These are phyloP conservation scores for Syncephalis fuscata DNA, from an alignment of 371 early-diverging fungal species.

Conservation along the genomic window DNA sequence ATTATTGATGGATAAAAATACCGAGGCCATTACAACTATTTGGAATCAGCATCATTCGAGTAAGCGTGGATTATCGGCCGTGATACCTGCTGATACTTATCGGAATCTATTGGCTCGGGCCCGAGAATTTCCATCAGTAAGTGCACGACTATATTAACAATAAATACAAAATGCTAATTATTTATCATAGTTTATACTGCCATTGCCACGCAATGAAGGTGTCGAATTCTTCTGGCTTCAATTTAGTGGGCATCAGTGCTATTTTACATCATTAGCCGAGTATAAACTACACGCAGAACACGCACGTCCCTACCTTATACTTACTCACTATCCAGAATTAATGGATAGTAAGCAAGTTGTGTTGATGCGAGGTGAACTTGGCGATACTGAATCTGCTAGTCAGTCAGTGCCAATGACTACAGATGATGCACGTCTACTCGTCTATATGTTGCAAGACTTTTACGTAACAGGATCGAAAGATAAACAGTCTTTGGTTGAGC, in stretches of 20 bases:
- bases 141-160: too few relatives aligned
- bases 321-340: slow-evolving; percentile 82
- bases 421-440: slow-evolving; percentile 69
- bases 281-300: slow-evolving; percentile 68
- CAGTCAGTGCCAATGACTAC: slow-evolving; percentile 30
- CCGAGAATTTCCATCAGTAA: slow-evolving; percentile 56
- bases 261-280: slow-evolving; percentile 79
- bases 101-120: slow-evolving; percentile 39
- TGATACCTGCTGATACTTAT: slow-evolving; percentile 55
- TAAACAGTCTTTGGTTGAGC: slow-evolving; percentile 49
- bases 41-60: slow-evolving; percentile 71
- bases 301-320: slow-evolving; percentile 67
- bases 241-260: slow-evolving; percentile 61
- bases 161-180: not conserved
- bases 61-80: slow-evolving; percentile 54
- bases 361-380: slow-evolving; percentile 78
- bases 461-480: slow-evolving; percentile 61
- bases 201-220: slow-evolving; percentile 67
- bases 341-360: slow-evolving; percentile 62
- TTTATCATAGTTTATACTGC: slow-evolving; percentile 57
- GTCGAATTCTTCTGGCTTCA: slow-evolving; percentile 81
- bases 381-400: slow-evolving; percentile 14
- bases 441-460: slow-evolving; percentile 70
- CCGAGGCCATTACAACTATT: slow-evolving; percentile 50
- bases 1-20: slow-evolving; percentile 31